Evolutionary conservation across 1,139 yeast genomes (phyloP), one percentile per base, ranked within the genome.

Genomic region (Ogataea hybrid): DNA sequence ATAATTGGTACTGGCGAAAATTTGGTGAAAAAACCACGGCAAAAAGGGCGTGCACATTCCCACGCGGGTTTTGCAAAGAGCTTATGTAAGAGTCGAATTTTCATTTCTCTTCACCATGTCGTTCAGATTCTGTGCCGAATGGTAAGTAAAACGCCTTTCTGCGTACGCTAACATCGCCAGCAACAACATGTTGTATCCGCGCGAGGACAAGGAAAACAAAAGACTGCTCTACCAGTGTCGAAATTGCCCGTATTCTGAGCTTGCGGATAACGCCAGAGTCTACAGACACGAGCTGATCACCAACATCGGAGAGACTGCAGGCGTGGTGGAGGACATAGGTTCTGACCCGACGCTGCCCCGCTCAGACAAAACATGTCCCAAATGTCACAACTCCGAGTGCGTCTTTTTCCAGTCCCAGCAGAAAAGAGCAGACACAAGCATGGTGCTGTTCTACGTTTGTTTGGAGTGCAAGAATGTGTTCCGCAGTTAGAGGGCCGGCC

Each of bases 111-210:
- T n/a, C 31, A 17, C 28, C 36, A 87, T 85, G 96, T 86, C 96
- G 34, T 89, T 89, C 67, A 77, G 95, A 62, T 89, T 89, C 69
- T 89, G 97, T 64, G 84, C 92, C 53, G 95, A 87, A 61, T 89
- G 53, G 52, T 49, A 44, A 94, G 75, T 71, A 49, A 35, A 70
- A 20, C 20, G 21, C 21, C 21, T 7, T 7, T 9, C 21, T 20
- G 21, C 21, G 21, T 20, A 20, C 21, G 21, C 21, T 20, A 20
- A 20, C 21, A 2, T 2, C 9, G 21, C 17, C 30, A 49, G 84
- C 77, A 94, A 94, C 74, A 94, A 94, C 63, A 90, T 92, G 98
- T 77, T 92, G 68, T 94, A 92, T 64, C 98, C 99, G n/a, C 81
- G 87, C 56, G 98, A 94, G 69, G 98, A 94, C 63, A 86, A 85